A percentile compares a stretch with the other conserved stretches of the same genome.
Conservation (phyloP, 2,329 filamentous ascomycete species). For the Neurospora sp. region DNA sequence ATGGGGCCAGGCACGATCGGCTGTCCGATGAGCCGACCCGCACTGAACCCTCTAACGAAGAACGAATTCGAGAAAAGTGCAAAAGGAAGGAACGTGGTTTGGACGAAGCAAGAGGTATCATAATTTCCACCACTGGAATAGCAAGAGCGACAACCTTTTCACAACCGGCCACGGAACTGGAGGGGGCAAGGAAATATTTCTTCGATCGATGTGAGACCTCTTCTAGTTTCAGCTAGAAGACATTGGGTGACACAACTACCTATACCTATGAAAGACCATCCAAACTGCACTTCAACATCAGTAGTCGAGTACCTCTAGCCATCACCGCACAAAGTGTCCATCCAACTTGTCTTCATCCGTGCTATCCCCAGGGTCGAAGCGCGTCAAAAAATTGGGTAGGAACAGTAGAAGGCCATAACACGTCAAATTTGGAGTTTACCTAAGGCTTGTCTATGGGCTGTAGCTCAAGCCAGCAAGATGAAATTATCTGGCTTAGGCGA, state of each 20-base stretch:
- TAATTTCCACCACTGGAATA: not conserved
- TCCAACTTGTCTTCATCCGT: not conserved
- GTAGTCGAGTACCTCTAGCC: not conserved
- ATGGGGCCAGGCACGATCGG: not conserved
- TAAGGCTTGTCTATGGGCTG: no score
- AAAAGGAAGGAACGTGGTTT: not conserved
- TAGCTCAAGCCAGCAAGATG: no score
- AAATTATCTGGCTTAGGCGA: not conserved
- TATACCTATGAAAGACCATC: no score
- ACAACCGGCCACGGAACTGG: not conserved
- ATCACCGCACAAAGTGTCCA: not conserved
- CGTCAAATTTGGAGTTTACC: no score
- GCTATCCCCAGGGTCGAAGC: no score
- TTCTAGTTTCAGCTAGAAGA: not conserved
- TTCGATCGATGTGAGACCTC: not conserved
- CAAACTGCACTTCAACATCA: not conserved
- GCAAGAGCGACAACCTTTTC: not conserved
- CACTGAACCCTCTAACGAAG: not conserved
- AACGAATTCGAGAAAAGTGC: not conserved
- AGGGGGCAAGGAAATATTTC: not conserved
- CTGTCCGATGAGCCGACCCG: not conserved
- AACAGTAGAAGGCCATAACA: not conserved
- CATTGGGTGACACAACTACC: no score
- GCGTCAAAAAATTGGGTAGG: no score
- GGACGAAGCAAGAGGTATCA: not conserved